Conservation (phyloP, 78 protist genomes). For the Dictyostelium intermedium region DNA sequence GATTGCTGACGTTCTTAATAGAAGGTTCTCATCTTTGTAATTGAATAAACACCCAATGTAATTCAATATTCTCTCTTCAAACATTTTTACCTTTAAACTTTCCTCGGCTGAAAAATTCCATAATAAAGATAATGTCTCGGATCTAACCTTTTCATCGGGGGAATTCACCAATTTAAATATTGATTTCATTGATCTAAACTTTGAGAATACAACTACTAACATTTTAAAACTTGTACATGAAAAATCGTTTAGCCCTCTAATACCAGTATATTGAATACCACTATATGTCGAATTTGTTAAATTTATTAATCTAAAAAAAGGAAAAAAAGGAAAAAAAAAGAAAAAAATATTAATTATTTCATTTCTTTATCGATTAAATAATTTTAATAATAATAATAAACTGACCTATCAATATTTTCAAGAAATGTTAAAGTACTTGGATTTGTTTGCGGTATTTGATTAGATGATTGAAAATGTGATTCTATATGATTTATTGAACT, state of each 20-base stretch:
- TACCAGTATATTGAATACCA: conserved; percentile 54
- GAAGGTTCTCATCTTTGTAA: background rate
- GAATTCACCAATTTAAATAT: conserved; percentile 19
- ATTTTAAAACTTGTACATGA: conserved; percentile 35
- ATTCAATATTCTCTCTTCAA: conserved; percentile 46
- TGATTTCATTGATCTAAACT: conserved; percentile 51
- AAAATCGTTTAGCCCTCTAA: conserved; percentile 33
- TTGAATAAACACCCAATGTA: background rate
- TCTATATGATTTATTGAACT: conserved; percentile 40
- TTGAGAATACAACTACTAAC: conserved; percentile 44
- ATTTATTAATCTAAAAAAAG: conserved; percentile 28
- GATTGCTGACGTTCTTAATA: conserved; percentile 39
- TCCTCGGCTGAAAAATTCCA: conserved; percentile 79
- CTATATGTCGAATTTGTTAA: conserved; percentile 38
- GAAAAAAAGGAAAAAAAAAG: background rate
- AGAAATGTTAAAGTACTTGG: conserved; percentile 23
- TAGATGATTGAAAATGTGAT: background rate
- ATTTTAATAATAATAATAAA: no score
- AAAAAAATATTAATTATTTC: background rate
- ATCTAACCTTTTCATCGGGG: conserved; percentile 36
- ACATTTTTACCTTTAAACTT: conserved; percentile 51
- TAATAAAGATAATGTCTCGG: conserved; percentile 18
- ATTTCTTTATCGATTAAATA: background rate
- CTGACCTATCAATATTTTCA: conserved; percentile 70
- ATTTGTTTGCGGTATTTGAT: background rate